Evolutionary conservation across 2,329 filamentous ascomycete species (phyloP).

Genomic region (Fusarium nygamai): DNA sequence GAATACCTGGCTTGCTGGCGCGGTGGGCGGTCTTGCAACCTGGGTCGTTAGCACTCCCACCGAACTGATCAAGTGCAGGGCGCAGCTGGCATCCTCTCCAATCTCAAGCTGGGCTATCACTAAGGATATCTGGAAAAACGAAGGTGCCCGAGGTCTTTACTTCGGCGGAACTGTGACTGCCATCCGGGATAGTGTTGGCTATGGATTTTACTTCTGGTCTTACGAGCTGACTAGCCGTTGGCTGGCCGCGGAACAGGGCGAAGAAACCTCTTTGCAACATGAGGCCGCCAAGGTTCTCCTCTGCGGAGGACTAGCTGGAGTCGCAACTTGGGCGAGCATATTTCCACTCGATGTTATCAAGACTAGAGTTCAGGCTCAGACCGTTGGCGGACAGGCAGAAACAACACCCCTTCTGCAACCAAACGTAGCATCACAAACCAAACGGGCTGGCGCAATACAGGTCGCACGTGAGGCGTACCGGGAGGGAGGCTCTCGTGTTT

Average conservation of each 20-base stretch:
- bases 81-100: conserved; percentile 68
- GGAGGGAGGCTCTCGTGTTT: conserved; percentile 68
- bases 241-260: conserved; percentile 45
- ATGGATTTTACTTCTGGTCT: conserved; percentile 96
- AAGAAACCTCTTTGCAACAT: conserved; percentile 46
- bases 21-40: conserved; percentile 82
- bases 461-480: conserved; percentile 74
- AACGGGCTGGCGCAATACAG: conserved; percentile 63
- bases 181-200: conserved; percentile 87
- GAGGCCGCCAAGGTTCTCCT: conserved; percentile 74
- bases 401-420: conserved; percentile 23
- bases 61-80: conserved; percentile 89
- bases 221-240: conserved; percentile 80
- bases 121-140: conserved; percentile 64
- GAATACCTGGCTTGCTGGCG: conserved; percentile 82
- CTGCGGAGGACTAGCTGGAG: conserved; percentile 87
- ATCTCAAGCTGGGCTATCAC: conserved; percentile 72
- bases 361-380: conserved; percentile 86
- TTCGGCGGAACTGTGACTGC: conserved; percentile 84
- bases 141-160: conserved; percentile 78
- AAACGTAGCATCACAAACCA: conserved; percentile 38
- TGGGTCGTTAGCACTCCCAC: conserved; percentile 90
- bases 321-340: conserved; percentile 88
- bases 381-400: conserved; percentile 35
- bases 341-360: conserved; percentile 95